A percentile compares a stretch with the other conserved stretches of the same genome.
phyloP scores from a whole-genome alignment of 2,329 filamentous ascomycete genomes.

The Paraconiothyrium brasiliense region DNA sequence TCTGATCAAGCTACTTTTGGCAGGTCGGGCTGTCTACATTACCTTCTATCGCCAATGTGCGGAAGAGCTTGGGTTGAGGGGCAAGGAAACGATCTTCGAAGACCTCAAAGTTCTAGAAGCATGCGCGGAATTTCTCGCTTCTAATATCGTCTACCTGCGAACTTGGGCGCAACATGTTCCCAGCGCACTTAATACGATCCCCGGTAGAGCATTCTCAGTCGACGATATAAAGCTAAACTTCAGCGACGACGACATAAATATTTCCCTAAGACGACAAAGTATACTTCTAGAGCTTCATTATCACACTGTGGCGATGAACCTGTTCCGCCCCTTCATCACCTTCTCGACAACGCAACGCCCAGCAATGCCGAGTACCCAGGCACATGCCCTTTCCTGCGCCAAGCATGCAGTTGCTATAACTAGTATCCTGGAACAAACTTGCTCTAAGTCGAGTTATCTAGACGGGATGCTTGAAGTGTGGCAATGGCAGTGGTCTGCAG shows the following conservation, averaged over 20 bases:
- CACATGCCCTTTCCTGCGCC: constrained; percentile 26
- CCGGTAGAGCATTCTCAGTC: constrained; percentile 28
- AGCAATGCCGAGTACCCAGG: constrained; percentile 15
- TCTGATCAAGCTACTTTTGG: constrained; percentile 50
- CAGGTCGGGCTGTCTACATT: constrained; percentile 44
- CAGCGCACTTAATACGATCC: constrained; percentile 33
- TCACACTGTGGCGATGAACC: constrained; percentile 31
- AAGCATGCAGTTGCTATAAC: constrained; percentile 34
- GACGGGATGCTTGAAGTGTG: constrained; percentile 52
- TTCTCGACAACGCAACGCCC: constrained; percentile 19
- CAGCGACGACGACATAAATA: too few relatives aligned
- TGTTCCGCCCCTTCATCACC: constrained; percentile 38
- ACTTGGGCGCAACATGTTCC: constrained; percentile 51
- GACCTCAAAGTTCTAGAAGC: constrained; percentile 41
- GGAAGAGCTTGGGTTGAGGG: constrained; percentile 27
- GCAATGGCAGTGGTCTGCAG: constrained; percentile 57
- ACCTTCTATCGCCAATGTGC: constrained; percentile 47
- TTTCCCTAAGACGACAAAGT: constrained; percentile 10
- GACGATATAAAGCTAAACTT: constrained; percentile 24
- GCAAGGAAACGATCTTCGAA: constrained; percentile 38
- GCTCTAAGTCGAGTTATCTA: constrained; percentile 24
- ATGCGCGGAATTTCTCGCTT: constrained; percentile 43
- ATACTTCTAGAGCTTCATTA: constrained; percentile 38
- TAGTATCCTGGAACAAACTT: constrained; percentile 30
- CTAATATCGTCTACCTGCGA: constrained; percentile 37